Percentiles rank a stretch among this genome's conserved stretches.
These are phyloP conservation scores for Candida endomychidarum DNA, from an alignment of 805 yeast genomes.

Conservation along the genomic window DNA sequence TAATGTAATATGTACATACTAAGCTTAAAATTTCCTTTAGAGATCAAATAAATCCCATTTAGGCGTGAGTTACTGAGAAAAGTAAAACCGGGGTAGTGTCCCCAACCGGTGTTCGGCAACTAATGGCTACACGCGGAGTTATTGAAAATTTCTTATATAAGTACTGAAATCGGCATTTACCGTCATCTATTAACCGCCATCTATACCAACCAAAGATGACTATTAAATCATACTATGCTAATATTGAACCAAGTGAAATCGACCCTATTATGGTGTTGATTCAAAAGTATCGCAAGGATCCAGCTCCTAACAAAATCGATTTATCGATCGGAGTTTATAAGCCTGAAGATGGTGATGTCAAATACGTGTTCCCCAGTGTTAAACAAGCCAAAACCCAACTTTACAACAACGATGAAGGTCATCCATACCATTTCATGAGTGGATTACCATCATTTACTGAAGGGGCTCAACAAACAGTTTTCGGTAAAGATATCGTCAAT, in stretches of 20 bases:
- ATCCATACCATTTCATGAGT: slow-evolving; percentile 42
- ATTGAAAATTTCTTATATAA: slow-evolving; percentile 8
- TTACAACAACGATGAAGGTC: slow-evolving; percentile 40
- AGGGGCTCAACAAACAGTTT: slow-evolving; percentile 35
- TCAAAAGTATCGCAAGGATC: slow-evolving; percentile 24
- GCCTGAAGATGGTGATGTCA: slow-evolving; percentile 34
- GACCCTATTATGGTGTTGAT: slow-evolving; percentile 31
- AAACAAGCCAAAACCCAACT: slow-evolving; percentile 34
- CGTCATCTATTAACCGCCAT: too few relatives aligned
- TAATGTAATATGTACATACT: too few relatives aligned
- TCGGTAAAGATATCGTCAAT: slow-evolving; percentile 28
- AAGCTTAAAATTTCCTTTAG: slow-evolving; percentile 1
- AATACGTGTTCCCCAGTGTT: slow-evolving; percentile 39
- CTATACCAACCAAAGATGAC: slow-evolving; percentile 17
- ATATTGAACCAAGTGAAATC: slow-evolving; percentile 18
- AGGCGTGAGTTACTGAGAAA: too few relatives aligned
- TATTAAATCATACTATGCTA: slow-evolving; percentile 9
- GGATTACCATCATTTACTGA: slow-evolving; percentile 39
- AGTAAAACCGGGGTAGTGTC: slow-evolving; percentile 3
- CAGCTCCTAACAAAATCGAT: slow-evolving; percentile 35
- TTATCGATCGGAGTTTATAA: slow-evolving; percentile 49
- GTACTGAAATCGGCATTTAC: too few relatives aligned
- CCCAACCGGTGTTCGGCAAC: too few relatives aligned
- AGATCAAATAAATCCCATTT: background rate
- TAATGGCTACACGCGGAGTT: slow-evolving; percentile 2